Base-by-base conservation (phyloP, 352 stramenopile genomes). In the Phytophthora niederhauseri region DNA sequence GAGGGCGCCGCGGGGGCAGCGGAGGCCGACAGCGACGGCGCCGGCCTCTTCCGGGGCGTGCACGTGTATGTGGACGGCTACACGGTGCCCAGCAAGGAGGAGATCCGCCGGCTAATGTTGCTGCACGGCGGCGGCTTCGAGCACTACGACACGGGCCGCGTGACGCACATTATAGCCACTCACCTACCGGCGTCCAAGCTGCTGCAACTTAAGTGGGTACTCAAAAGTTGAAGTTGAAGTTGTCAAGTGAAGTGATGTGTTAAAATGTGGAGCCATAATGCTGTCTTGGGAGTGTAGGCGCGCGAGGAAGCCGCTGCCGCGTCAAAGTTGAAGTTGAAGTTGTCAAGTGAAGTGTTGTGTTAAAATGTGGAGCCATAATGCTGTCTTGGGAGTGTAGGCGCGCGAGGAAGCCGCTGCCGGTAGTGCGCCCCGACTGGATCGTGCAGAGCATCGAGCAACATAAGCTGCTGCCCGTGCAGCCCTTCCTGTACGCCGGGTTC, bases 371-470 rank as follows among this genome's bases (percentile, higher is more conserved):
- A n/a, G n/a, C n/a, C n/a, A n/a, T n/a, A n/a, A n/a, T n/a, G 24
- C 14, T 61, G 6, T 48, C 57, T 15, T 7, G 46, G 30, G 46
- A 24, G 46, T 54, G 46, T 54, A 97, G 89, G 67, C 88, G 80
- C 36, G 76, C 76, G 68, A 77, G 72, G 26, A 82, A 77, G 22
- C 78, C 80, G 11, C 76, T 85, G 48, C 94, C 91, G 0, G 89
- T 98, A 7, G 86, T 95, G 24, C 76, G 90, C 56, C 96, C 96
- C 0, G 75, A 96, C 20, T 99, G 96, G 96, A 96, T 99, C 64
- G 74, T 95, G 8, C 89, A 98, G 61, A 95, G 92, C 72, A 89
- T 98, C 14, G 70, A 91, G 43, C 71, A 85, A 36, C 73, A 82
- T 20, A 83, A 63, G 20, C 54, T 98, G 54, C 68, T 98, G 6